These are phyloP conservation scores for Phytophthora syringae DNA, from an alignment of 352 stramenopile species.

Conservation along the genomic window DNA sequence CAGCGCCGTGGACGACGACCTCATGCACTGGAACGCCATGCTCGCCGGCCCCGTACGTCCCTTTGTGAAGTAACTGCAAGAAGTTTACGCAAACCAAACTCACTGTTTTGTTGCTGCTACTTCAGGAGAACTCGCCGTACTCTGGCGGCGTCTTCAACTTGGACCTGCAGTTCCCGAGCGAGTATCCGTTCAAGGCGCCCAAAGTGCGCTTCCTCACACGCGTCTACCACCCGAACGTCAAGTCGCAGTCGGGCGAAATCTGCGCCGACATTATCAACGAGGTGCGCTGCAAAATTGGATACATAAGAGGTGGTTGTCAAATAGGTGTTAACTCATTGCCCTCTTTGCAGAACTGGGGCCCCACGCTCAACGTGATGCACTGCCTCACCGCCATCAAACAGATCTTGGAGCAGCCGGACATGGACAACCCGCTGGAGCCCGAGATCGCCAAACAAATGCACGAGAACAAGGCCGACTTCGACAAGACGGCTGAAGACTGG, in stretches of 20 bases:
- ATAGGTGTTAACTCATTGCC: background rate
- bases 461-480: conserved; percentile 94
- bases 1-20: conserved; percentile 84
- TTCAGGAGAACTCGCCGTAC: conserved; percentile 87
- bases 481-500: conserved; percentile 93
- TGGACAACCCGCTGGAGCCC: conserved; percentile 96
- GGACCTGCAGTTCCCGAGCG: conserved; percentile 94
- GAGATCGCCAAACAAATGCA: conserved; percentile 95
- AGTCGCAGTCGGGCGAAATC: conserved; percentile 96
- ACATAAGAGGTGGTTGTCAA: conserved; percentile 8
- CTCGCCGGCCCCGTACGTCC: conserved; percentile 83
- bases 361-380: conserved; percentile 94
- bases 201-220: conserved; percentile 94
- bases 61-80: background rate
- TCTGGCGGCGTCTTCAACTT: conserved; percentile 93
- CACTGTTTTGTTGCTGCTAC: conserved; percentile 9
- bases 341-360: conserved; percentile 91
- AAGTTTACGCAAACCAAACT: background rate
- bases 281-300: conserved; percentile 34
- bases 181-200: conserved; percentile 97
- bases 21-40: conserved; percentile 93
- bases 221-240: conserved; percentile 98
- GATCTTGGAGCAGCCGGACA: conserved; percentile 95
- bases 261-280: conserved; percentile 95
- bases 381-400: conserved; percentile 94